phyloP scores from a whole-genome alignment of 495 filamentous ascomycete species.

The Aspergillus kassunensis region DNA sequence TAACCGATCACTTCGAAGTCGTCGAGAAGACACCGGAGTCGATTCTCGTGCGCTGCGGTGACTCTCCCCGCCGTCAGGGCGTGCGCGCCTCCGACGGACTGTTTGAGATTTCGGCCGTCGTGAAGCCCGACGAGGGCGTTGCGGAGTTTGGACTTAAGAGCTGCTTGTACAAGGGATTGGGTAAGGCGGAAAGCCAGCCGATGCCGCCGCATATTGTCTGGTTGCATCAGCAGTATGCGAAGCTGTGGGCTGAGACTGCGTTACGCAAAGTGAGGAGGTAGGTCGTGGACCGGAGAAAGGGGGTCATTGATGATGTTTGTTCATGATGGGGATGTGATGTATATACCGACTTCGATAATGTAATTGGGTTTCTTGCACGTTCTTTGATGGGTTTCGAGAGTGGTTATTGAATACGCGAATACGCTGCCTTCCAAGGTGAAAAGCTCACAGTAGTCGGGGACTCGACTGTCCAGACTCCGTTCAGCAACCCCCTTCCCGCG shows the following conservation, averaged over 20 bases:
- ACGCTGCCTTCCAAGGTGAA: too few species aligned
- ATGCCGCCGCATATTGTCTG: constrained; percentile 54
- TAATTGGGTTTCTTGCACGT: too few species aligned
- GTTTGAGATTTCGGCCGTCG: constrained; percentile 61
- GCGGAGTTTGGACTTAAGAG: constrained; percentile 68
- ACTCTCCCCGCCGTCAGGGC: constrained; percentile 53
- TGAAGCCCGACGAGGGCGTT: constrained; percentile 55
- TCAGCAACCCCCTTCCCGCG: too few species aligned
- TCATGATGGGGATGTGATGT: too few species aligned
- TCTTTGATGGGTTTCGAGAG: too few species aligned
- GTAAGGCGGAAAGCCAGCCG: constrained; percentile 40
- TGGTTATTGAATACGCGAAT: too few species aligned
- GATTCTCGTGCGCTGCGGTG: constrained; percentile 64
- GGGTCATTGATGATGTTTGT: too few species aligned
- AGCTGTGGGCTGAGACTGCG: constrained; percentile 58
- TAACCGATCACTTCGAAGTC: constrained; percentile 77
- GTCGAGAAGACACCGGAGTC: constrained; percentile 58
- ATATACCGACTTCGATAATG: too few species aligned
- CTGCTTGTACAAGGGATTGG: constrained; percentile 56
- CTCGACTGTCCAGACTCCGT: too few species aligned
- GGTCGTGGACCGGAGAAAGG: too few species aligned
- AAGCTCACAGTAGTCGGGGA: too few species aligned
- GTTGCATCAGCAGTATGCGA: constrained; percentile 62
- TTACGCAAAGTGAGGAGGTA: constrained; percentile 27
- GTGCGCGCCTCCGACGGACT: constrained; percentile 63